These are phyloP conservation scores for Aureobasidium lini DNA, from an alignment of 2,329 filamentous ascomycete species.

Conservation along the genomic window DNA sequence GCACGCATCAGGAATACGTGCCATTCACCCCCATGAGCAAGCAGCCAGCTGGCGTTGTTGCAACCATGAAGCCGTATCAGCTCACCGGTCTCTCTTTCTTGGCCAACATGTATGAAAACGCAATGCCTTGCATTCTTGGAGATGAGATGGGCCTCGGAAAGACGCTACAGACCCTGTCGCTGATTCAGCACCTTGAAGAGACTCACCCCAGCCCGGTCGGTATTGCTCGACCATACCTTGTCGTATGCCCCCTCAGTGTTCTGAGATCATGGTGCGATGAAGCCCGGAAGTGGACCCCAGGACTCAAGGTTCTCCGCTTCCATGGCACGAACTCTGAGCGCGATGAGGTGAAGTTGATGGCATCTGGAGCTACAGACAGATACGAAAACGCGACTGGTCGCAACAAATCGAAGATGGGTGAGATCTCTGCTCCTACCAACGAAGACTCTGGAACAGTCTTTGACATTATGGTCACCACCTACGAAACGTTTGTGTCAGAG, in stretches of 20 bases:
- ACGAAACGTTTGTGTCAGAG: conserved; percentile 41
- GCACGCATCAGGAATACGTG: conserved; percentile 16
- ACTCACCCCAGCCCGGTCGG: conserved; percentile 31
- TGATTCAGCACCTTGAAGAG: conserved; percentile 43
- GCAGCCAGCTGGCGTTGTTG: conserved; percentile 40
- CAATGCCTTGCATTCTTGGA: conserved; percentile 39
- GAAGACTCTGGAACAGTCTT: conserved; percentile 21
- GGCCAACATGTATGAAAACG: conserved; percentile 39
- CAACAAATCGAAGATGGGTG: conserved; percentile 15
- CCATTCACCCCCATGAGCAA: conserved; percentile 34
- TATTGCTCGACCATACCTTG: conserved; percentile 35
- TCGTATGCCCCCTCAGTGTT: conserved; percentile 46
- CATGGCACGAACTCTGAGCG: conserved; percentile 40
- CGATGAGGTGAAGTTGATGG: conserved; percentile 40
- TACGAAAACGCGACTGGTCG: conserved; percentile 36
- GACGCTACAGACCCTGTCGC: conserved; percentile 42
- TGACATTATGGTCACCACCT: conserved; percentile 44
- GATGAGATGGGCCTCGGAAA: conserved; percentile 48
- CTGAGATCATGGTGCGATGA: conserved; percentile 44
- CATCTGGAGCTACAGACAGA: conserved; percentile 38
- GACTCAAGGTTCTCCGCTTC: conserved; percentile 40
- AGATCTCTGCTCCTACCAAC: conserved; percentile 23
- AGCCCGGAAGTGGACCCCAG: conserved; percentile 41
- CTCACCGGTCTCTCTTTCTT: conserved; percentile 45
- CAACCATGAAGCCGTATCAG: conserved; percentile 46